phyloP scores from a whole-genome alignment of 2,329 filamentous ascomycete genomes.

The Coniochaeta sp. region DNA sequence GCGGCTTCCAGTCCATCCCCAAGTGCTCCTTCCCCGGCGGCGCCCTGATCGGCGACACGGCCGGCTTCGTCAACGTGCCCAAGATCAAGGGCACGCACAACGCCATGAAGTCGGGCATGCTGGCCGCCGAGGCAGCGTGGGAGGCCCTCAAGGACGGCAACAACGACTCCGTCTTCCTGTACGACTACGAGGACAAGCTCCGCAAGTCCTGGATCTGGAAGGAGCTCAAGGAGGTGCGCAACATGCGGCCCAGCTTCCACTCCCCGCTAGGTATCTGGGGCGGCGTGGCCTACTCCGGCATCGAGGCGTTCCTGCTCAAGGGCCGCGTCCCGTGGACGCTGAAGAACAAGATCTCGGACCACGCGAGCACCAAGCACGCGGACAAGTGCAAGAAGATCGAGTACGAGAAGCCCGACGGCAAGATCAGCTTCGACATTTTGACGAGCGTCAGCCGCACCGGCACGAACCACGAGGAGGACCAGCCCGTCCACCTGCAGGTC shows the following conservation, averaged over 20 bases:
- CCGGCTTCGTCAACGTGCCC: slow-evolving; percentile 93
- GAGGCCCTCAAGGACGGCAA: slow-evolving; percentile 56
- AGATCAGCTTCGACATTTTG: slow-evolving; percentile 92
- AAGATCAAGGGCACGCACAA: slow-evolving; percentile 99
- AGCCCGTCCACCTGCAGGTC: slow-evolving; percentile 93
- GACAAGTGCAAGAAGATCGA: slow-evolving; percentile 82
- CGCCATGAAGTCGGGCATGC: slow-evolving; percentile 94
- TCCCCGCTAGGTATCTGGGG: slow-evolving; percentile 80
- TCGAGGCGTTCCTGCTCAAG: slow-evolving; percentile 83
- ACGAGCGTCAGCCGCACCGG: slow-evolving; percentile 93
- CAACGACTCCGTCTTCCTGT: slow-evolving; percentile 76
- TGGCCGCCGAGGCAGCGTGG: slow-evolving; percentile 88
- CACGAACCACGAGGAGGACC: slow-evolving; percentile 97
- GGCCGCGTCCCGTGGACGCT: slow-evolving; percentile 89
- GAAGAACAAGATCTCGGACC: slow-evolving; percentile 72
- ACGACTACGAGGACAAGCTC: slow-evolving; percentile 86
- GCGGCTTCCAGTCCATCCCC: slow-evolving; percentile 94
- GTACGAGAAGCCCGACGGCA: slow-evolving; percentile 93
- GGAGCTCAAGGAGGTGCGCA: slow-evolving; percentile 89
- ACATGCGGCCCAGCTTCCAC: slow-evolving; percentile 96
- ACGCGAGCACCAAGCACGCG: slow-evolving; percentile 71
- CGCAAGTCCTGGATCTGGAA: slow-evolving; percentile 86
- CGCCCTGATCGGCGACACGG: slow-evolving; percentile 90
- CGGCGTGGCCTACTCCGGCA: slow-evolving; percentile 83
- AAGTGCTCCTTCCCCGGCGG: slow-evolving; percentile 96